Evolutionary conservation across 2,329 filamentous ascomycete species (phyloP).

Genomic region (Zasmidium cellare): DNA sequence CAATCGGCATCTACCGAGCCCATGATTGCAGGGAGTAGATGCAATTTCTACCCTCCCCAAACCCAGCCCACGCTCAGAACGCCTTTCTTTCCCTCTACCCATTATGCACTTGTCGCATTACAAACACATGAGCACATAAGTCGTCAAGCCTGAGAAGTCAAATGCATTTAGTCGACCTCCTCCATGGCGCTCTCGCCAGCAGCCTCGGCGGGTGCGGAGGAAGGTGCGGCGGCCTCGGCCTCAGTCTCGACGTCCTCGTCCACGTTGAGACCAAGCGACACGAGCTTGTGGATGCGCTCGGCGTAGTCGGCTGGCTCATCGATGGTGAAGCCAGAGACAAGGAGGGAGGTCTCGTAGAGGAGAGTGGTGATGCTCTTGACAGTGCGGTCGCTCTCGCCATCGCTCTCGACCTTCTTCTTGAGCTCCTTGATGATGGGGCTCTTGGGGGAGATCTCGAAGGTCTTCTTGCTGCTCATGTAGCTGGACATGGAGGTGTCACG

Average conservation of each 20-base stretch:
- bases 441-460: constrained; percentile 99
- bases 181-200: constrained; percentile 95
- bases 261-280: constrained; percentile 95
- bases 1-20: constrained; percentile 2
- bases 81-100: constrained; percentile 16
- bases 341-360: constrained; percentile 96
- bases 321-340: constrained; percentile 99
- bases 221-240: constrained; percentile 58
- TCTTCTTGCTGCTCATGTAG: constrained; percentile 99
- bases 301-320: constrained; percentile 97
- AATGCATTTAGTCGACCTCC: constrained; percentile 84
- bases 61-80: constrained; percentile 7
- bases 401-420: constrained; percentile 97
- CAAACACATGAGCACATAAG: constrained; percentile 21
- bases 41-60: constrained; percentile 7
- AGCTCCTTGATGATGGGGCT: constrained; percentile 97
- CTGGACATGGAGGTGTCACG: constrained; percentile 99
- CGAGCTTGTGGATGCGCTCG: constrained; percentile 99
- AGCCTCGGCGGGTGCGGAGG: constrained; percentile 62
- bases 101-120: constrained; percentile 18
- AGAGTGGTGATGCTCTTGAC: constrained; percentile 99
- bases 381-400: constrained; percentile 97
- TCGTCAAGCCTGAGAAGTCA: constrained; percentile 1
- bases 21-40: not conserved
- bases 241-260: constrained; percentile 83